These are phyloP conservation scores for Quercus parvula DNA, from an alignment of 306 rosid species.

Conservation along the genomic window DNA sequence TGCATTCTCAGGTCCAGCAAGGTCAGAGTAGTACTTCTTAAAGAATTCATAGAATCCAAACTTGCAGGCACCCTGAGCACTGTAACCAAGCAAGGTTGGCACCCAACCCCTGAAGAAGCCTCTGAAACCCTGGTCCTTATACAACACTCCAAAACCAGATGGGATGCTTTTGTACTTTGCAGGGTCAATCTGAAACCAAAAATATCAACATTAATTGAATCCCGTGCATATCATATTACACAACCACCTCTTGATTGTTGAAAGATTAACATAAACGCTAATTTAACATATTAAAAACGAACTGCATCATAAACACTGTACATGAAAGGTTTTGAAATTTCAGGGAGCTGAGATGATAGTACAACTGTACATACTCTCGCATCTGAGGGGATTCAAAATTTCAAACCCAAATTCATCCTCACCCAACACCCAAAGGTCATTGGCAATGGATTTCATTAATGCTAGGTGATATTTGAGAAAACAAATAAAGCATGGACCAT, in stretches of 20 bases:
- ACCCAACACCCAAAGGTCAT: too few relatives aligned
- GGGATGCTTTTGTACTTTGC: slow-evolving; percentile 78
- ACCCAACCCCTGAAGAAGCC: slow-evolving; percentile 99
- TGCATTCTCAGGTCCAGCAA: slow-evolving; percentile 97
- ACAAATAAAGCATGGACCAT: neutral
- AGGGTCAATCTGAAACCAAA: slow-evolving; percentile 75
- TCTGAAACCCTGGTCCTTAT: slow-evolving; percentile 86
- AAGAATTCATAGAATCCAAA: slow-evolving; percentile 93
- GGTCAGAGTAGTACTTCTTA: slow-evolving; percentile 90
- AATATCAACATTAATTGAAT: slow-evolving; percentile 2
- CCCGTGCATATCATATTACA: neutral
- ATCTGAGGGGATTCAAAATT: too few relatives aligned
- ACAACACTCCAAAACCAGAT: slow-evolving; percentile 85
- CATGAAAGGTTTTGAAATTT: neutral
- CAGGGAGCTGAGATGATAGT: neutral
- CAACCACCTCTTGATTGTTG: neutral
- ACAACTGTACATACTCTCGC: neutral
- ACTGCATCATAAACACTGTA: neutral
- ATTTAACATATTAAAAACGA: neutral
- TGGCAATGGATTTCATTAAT: neutral
- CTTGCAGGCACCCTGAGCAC: slow-evolving; percentile 99
- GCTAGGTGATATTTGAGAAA: neutral
- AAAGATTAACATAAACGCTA: neutral
- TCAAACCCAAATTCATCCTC: too few relatives aligned
- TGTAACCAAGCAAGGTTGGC: slow-evolving; percentile 93